These are phyloP conservation scores for Quercus robur DNA, from an alignment of 306 rosid species.

Conservation along the genomic window DNA sequence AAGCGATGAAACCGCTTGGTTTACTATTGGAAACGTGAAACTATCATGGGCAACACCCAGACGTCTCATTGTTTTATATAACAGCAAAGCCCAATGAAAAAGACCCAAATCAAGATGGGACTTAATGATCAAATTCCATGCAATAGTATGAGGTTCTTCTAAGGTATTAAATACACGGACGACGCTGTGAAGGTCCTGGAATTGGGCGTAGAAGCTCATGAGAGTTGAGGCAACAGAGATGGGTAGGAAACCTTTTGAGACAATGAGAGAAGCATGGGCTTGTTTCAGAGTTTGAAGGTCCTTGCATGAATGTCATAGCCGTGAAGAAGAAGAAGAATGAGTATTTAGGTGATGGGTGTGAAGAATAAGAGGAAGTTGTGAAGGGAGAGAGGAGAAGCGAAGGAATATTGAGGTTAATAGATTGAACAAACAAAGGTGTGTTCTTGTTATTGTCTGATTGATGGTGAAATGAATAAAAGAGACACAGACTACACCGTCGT, in stretches of 20 bases:
- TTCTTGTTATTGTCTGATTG: too few species aligned
- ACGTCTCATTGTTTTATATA: too few species aligned
- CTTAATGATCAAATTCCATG: constrained; percentile 44
- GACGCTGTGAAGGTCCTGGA: constrained; percentile 29
- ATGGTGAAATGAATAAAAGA: too few species aligned
- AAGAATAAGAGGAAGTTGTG: constrained; percentile 25
- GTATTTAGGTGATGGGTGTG: constrained; percentile 48
- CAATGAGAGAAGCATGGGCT: constrained; percentile 31
- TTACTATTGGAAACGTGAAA: constrained; percentile 42
- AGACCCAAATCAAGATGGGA: constrained; percentile 36
- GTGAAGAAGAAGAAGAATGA: constrained; percentile 4
- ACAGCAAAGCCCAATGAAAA: constrained; percentile 22
- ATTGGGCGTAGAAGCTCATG: constrained; percentile 27
- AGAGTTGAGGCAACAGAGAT: constrained; percentile 17
- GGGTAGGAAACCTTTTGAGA: constrained; percentile 26
- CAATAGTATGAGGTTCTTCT: constrained; percentile 19
- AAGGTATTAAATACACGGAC: constrained; percentile 22
- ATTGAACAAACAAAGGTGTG: too few species aligned
- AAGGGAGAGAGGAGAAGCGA: constrained; percentile 9
- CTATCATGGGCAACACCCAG: too few species aligned
- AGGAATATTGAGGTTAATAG: constrained; percentile 15
- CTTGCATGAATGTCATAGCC: constrained; percentile 20
- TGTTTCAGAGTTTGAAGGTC: constrained; percentile 28
- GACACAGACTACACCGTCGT: too few species aligned
- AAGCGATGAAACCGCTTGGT: constrained; percentile 24